Percentiles rank a stretch among this genome's conserved stretches.
These are phyloP conservation scores for Ampelocalamus luodianensis DNA, from an alignment of 176 grass and related monocot genomes.

Conservation along the genomic window DNA sequence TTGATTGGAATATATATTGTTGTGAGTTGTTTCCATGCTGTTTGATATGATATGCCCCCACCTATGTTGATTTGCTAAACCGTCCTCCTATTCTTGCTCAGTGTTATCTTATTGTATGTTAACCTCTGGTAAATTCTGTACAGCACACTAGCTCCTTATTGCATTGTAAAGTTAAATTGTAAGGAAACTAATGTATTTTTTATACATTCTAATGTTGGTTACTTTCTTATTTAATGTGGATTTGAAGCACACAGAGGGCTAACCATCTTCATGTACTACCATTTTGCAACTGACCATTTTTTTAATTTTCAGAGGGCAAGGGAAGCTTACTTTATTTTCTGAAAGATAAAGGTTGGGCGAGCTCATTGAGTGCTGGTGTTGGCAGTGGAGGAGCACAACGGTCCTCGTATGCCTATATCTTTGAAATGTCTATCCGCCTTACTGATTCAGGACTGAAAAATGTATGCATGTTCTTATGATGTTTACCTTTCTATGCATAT, in stretches of 20 bases:
- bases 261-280: not conserved
- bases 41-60: not conserved
- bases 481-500: constrained; percentile 40
- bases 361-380: constrained; percentile 83
- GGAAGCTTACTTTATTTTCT: constrained; percentile 94
- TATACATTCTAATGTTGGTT: constrained; percentile 17
- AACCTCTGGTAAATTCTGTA: constrained; percentile 1
- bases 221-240: constrained; percentile 18
- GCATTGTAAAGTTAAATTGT: constrained; percentile 25
- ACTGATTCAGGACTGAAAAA: constrained; percentile 88
- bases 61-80: not conserved
- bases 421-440: constrained; percentile 74
- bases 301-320: constrained; percentile 85
- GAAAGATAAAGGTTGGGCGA: constrained; percentile 85
- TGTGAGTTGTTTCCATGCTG: not conserved
- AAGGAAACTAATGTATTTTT: not conserved
- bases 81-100: not conserved
- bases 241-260: constrained; percentile 1
- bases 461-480: constrained; percentile 54
- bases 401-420: constrained; percentile 85
- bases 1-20: constrained; percentile 7
- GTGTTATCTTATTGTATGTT: constrained; percentile 13
- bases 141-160: constrained; percentile 11
- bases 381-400: constrained; percentile 69
- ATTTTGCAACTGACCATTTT: constrained; percentile 29